Evolutionary conservation across 2,329 filamentous ascomycete genomes (phyloP).

Genomic region (Trichoderma harzianum): DNA sequence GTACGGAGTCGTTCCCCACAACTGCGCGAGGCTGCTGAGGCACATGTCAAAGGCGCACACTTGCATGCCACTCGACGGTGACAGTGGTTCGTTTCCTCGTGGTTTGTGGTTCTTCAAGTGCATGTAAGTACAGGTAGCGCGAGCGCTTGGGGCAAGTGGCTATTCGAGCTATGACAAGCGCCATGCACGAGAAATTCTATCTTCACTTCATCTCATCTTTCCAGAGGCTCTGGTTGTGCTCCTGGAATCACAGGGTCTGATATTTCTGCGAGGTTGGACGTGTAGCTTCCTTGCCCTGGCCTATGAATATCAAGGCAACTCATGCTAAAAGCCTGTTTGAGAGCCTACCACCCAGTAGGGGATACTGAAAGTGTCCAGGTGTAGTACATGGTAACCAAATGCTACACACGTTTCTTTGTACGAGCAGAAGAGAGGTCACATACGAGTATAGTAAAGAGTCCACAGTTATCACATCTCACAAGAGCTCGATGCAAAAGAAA

Average conservation of each 20-base stretch:
- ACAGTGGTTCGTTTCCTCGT: not conserved
- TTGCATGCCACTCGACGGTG: not conserved
- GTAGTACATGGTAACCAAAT: not conserved
- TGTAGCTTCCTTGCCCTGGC: not conserved
- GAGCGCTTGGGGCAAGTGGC: not conserved
- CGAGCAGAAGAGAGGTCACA: not conserved
- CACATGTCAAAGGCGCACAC: not conserved
- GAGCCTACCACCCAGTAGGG: not conserved
- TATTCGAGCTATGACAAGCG: not conserved
- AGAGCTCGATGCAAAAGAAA: not conserved
- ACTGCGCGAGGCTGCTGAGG: not conserved
- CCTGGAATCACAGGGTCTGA: not conserved
- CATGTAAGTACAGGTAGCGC: not conserved
- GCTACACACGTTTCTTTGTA: not conserved
- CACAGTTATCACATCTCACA: not conserved
- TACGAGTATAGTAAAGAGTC: not conserved
- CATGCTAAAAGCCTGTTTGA: not conserved
- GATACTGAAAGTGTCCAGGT: not conserved
- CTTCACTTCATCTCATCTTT: not conserved
- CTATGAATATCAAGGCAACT: not conserved
- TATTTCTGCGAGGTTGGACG: not conserved
- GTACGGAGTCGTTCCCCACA: not conserved
- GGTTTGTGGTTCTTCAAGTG: not conserved
- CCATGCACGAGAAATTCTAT: slow-evolving; percentile 1
- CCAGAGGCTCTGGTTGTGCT: not conserved